Percentiles rank a stretch among this genome's conserved stretches.
Conservation (phyloP, 2,329 filamentous ascomycete species). For the Fusarium albidum region DNA sequence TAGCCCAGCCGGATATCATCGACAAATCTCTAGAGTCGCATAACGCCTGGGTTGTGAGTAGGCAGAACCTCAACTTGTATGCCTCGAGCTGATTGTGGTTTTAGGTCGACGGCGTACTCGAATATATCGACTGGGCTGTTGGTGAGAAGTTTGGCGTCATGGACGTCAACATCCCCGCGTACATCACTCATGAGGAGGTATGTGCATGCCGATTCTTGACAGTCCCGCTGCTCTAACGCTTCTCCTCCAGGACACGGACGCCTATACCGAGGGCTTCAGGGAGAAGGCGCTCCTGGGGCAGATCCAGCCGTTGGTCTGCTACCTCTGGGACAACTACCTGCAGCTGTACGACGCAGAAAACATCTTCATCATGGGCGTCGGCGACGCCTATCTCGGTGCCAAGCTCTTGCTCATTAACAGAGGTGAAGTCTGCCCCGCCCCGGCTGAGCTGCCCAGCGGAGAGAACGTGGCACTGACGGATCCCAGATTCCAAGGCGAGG, state of each 20-base stretch:
- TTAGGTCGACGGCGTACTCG: slow-evolving; percentile 81
- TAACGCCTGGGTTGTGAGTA: slow-evolving; percentile 85
- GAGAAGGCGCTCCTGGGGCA: slow-evolving; percentile 63
- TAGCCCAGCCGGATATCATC: slow-evolving; percentile 72
- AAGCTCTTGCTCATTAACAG: slow-evolving; percentile 81
- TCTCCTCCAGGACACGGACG: slow-evolving; percentile 55
- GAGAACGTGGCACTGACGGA: slow-evolving; percentile 21
- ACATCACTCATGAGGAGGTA: slow-evolving; percentile 72
- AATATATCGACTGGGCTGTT: slow-evolving; percentile 86
- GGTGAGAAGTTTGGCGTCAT: slow-evolving; percentile 83
- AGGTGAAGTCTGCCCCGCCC: slow-evolving; percentile 62
- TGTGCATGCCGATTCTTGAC: slow-evolving; percentile 33
- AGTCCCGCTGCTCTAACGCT: slow-evolving; percentile 21
- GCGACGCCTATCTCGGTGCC: slow-evolving; percentile 86
- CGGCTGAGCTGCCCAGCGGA: slow-evolving; percentile 9
- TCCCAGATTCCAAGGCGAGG: slow-evolving; percentile 68
- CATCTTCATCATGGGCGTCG: slow-evolving; percentile 86
- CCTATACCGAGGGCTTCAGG: slow-evolving; percentile 53
- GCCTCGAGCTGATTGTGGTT: slow-evolving; percentile 28
- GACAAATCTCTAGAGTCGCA: slow-evolving; percentile 81
- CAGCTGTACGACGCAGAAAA: slow-evolving; percentile 77
- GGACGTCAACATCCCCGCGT: slow-evolving; percentile 88
- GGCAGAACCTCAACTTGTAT: not conserved
- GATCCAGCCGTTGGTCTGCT: slow-evolving; percentile 78
- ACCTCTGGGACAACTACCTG: slow-evolving; percentile 97